Conservation (phyloP, 2,329 filamentous ascomycete genomes). For the Talaromyces amestolkiae region DNA sequence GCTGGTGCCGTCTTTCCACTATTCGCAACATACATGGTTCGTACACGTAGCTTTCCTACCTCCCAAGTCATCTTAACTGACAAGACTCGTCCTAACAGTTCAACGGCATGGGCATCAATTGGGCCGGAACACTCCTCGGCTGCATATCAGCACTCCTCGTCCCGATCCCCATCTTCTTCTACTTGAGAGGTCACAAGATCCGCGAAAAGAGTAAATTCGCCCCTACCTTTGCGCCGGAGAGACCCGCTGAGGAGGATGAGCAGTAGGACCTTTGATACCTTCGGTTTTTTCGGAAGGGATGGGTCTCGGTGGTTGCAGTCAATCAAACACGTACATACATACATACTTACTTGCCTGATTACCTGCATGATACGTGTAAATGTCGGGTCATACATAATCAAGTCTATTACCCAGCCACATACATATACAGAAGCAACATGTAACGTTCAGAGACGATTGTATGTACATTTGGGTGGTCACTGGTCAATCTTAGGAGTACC, state of each 20-base stretch:
- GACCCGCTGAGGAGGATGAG: constrained; percentile 2
- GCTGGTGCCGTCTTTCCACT: constrained; percentile 42
- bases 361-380: not conserved
- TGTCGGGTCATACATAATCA: not conserved
- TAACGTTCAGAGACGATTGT: not conserved
- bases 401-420: not conserved
- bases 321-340: not conserved
- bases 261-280: not conserved
- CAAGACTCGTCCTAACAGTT: constrained; percentile 15
- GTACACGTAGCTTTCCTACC: not conserved
- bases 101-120: constrained; percentile 32
- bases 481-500: too few relatives aligned
- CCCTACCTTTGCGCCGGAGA: constrained; percentile 25
- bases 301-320: not conserved
- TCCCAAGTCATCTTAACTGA: not conserved
- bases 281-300: not conserved
- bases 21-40: constrained; percentile 33
- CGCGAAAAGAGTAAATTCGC: constrained; percentile 38
- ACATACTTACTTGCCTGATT: not conserved
- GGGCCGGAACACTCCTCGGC: constrained; percentile 38
- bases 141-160: constrained; percentile 35
- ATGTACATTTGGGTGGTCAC: not conserved
- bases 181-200: constrained; percentile 32
- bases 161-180: constrained; percentile 41
- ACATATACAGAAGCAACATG: not conserved